Evolutionary conservation across 2,329 filamentous ascomycete genomes (phyloP), one percentile per base, ranked within the genome.

Genomic region (Aspergillus sp.): DNA sequence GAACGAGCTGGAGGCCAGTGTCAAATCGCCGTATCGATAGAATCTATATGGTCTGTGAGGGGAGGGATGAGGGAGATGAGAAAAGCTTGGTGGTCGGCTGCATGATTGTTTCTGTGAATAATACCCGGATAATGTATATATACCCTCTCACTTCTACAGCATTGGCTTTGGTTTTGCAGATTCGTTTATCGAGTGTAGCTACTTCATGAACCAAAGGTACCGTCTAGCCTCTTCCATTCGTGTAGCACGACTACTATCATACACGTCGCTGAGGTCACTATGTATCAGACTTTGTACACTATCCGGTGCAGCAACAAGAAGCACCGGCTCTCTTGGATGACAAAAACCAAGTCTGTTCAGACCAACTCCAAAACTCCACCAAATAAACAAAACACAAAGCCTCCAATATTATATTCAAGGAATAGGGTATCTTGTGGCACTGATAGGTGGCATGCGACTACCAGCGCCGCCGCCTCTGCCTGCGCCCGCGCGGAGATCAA

Each of bases 401-500:
- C 33, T 6, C 35, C 35, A 38, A 38, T 19, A 47, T 44, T 47
- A 53, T 54, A 44, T 50, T 63, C 52, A 64, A 47, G 60, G 57
- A 16, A 62, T 47, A n/a, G 61, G 61, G 55, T 64, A 63, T 63
- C 61, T 55, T 52, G 61, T 49, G 55, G 56, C 46, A 65, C 51
- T n/a, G 60, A 54, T 32, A 14, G 40, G 16, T 6, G 65, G 65
- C 58, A 68, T 66, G 14, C 62, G 58, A 33, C 61, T 55, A 16
- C 61, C 60, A 22, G 45, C 45, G 40, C 59, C 56, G 26, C 60
- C 60, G 3, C 60, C 60, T 17, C 60, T 55, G 22, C 61, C 61
- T 32, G 60, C 55, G 20, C 56, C 62, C 11, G 52, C 73, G 1
- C 85, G 86, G 24, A 96, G 70, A 58, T 87, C 82, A 73, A 96